These are phyloP conservation scores for Basidioascus undulatus DNA, from an alignment of 768 basidiomycete genomes.

Conservation along the genomic window DNA sequence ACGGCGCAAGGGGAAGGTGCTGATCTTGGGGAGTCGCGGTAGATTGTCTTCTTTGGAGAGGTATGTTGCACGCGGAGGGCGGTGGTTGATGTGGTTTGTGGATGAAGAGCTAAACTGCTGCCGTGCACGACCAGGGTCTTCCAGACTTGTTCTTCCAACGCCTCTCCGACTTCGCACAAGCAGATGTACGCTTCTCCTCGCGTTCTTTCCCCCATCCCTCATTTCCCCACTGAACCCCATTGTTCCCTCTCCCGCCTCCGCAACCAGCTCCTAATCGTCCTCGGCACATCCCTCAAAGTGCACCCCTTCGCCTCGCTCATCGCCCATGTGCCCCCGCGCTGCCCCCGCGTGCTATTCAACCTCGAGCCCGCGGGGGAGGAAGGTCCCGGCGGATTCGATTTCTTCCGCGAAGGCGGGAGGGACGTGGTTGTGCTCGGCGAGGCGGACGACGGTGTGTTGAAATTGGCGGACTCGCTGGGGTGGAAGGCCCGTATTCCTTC, in stretches of 20 bases:
- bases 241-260: slow-evolving; percentile 4
- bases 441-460: not conserved
- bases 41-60: no score
- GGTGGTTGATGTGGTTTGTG: no score
- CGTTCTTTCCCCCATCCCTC: not conserved
- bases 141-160: slow-evolving; percentile 40
- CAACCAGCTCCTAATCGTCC: slow-evolving; percentile 73
- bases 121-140: slow-evolving; percentile 28
- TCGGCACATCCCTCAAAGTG: slow-evolving; percentile 73
- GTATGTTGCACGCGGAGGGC: no score
- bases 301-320: slow-evolving; percentile 69
- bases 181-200: no score
- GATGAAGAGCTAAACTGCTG: not conserved
- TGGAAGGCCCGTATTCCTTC: no score
- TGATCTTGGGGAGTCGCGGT: no score
- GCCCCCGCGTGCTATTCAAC: slow-evolving; percentile 74
- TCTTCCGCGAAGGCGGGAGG: not conserved
- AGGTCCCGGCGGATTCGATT: slow-evolving; percentile 6
- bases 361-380: slow-evolving; percentile 47
- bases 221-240: not conserved
- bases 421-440: not conserved
- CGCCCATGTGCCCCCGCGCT: slow-evolving; percentile 27
- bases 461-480: not conserved
- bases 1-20: no score
- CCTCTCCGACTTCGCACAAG: no score